These are phyloP conservation scores for Amauroascus niger DNA, from an alignment of 2,329 filamentous ascomycete genomes.

Conservation along the genomic window DNA sequence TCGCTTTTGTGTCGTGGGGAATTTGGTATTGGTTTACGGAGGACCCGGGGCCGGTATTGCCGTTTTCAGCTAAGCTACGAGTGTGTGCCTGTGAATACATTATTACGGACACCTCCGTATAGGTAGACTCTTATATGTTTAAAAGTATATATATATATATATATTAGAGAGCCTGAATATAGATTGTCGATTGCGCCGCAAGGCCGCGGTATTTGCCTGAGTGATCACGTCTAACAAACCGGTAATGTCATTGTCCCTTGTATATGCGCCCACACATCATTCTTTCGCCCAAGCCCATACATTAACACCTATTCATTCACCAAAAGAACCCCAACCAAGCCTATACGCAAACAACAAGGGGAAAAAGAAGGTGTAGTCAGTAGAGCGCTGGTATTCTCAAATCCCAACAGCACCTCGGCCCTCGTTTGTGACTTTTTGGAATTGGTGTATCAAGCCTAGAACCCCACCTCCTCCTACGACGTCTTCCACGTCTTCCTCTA, in stretches of 20 bases:
- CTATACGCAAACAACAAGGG: not conserved
- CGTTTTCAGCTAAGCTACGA: too few species aligned
- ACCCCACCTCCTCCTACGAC: constrained; percentile 47
- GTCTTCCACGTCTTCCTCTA: constrained; percentile 40
- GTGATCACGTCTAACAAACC: not conserved
- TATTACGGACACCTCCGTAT: not conserved
- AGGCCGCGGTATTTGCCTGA: not conserved
- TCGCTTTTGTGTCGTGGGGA: not conserved
- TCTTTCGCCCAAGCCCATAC: not conserved
- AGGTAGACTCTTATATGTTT: not conserved
- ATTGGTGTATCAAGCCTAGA: constrained; percentile 56
- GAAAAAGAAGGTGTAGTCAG: not conserved
- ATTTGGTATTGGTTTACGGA: too few species aligned
- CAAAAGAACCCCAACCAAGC: too few species aligned
- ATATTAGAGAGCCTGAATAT: not conserved
- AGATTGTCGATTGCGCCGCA: not conserved
- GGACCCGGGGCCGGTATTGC: too few species aligned
- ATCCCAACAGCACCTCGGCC: constrained; percentile 32
- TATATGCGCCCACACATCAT: not conserved
- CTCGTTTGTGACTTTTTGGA: constrained; percentile 48
- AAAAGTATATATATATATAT: not conserved
- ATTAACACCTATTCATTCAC: not conserved
- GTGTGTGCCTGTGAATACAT: too few species aligned
- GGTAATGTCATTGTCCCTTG: constrained; percentile 16
- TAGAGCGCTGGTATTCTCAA: constrained; percentile 14